A percentile compares a stretch with the other conserved stretches of the same genome.
phyloP scores from a whole-genome alignment of 495 filamentous ascomycete species.

The Amphirosellinia nigrospora region DNA sequence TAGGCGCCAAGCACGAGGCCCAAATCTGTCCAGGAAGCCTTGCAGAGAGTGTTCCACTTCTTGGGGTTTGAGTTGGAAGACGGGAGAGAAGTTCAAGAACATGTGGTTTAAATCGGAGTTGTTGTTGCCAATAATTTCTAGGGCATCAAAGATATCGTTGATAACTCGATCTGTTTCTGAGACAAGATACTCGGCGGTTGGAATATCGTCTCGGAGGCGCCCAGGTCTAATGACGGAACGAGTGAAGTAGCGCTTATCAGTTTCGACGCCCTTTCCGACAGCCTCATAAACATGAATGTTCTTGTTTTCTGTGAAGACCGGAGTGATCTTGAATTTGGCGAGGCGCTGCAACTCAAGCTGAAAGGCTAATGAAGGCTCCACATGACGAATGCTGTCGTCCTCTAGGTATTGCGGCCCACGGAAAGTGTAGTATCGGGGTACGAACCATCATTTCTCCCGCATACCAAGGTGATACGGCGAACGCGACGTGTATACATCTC shows the following conservation, averaged over 20 bases:
- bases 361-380: constrained; percentile 95
- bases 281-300: constrained; percentile 99
- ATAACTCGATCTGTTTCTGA: constrained; percentile 95
- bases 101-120: constrained; percentile 99
- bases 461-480: constrained; percentile 93
- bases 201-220: constrained; percentile 93
- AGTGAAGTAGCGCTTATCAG: constrained; percentile 97
- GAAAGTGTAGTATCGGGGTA: constrained; percentile 99
- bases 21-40: constrained; percentile 95
- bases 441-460: constrained; percentile 89
- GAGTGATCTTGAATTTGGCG: constrained; percentile 95
- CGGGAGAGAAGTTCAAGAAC: constrained; percentile 97
- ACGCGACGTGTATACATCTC: constrained; percentile 81
- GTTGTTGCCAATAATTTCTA: constrained; percentile 99
- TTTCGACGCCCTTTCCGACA: constrained; percentile 89
- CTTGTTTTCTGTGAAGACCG: constrained; percentile 97
- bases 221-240: constrained; percentile 92
- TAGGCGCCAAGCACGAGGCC: constrained; percentile 91
- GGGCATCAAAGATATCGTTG: constrained; percentile 95
- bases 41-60: constrained; percentile 94
- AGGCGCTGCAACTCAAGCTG: constrained; percentile 94
- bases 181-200: constrained; percentile 95
- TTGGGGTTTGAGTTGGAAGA: constrained; percentile 87
- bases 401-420: constrained; percentile 87
- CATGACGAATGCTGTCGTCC: constrained; percentile 95